Evolutionary conservation across 192 early-diverging fungal genomes (phyloP).

Genomic region (Mortierella alpina): DNA sequence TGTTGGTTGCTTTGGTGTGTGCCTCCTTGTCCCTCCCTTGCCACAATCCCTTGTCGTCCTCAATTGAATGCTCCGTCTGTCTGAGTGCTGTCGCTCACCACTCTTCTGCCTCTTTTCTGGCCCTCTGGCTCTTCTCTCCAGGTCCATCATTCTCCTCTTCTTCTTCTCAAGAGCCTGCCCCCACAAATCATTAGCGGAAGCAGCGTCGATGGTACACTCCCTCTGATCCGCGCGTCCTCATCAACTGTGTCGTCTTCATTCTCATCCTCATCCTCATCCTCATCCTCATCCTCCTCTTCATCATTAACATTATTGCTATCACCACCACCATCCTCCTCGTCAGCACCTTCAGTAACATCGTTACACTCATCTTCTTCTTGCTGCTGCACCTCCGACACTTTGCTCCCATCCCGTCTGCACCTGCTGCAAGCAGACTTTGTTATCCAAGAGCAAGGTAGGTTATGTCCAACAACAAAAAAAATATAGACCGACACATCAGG

Average conservation of each 20-base stretch:
- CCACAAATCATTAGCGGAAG: no score
- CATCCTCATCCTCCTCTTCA: not conserved
- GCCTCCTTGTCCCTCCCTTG: no score
- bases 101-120: not conserved
- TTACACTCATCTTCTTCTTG: not conserved
- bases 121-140: not conserved
- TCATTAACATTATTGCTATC: not conserved
- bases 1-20: no score
- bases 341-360: not conserved
- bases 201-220: no score
- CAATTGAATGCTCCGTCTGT: no score
- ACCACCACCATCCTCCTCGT: not conserved
- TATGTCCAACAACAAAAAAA: no score
- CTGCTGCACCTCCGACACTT: not conserved
- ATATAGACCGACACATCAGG: no score
- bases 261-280: not conserved
- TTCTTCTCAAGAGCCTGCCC: not conserved
- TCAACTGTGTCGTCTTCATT: not conserved
- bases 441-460: no score
- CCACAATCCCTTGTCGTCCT: no score
- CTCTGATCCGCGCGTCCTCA: no score
- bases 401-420: not conserved
- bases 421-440: no score
- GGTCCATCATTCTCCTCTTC: not conserved
- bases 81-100: not conserved